phyloP scores from a whole-genome alignment of 768 basidiomycete species.

The Agaricus subrufescens region DNA sequence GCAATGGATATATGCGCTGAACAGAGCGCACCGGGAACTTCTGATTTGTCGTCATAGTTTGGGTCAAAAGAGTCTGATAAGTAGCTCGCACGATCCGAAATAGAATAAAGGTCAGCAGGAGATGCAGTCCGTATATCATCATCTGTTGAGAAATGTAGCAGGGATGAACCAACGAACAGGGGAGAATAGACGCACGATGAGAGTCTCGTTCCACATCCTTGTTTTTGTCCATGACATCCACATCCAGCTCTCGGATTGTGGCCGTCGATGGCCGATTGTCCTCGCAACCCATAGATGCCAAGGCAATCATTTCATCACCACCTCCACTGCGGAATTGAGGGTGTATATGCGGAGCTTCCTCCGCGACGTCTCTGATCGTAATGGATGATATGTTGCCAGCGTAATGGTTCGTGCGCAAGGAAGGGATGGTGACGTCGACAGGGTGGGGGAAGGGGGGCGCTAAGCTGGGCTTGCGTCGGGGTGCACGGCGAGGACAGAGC shows the following conservation, averaged over 20 bases:
- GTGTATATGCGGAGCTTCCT: background rate
- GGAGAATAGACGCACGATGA: background rate
- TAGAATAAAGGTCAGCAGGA: slow-evolving; percentile 6
- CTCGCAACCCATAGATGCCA: slow-evolving; percentile 2
- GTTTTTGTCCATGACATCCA: background rate
- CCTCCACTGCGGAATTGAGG: background rate
- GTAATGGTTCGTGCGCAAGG: background rate
- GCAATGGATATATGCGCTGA: background rate
- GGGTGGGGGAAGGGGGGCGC: too few species aligned
- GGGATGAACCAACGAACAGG: too few species aligned
- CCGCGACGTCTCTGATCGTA: slow-evolving; percentile 2
- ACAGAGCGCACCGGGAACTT: slow-evolving; percentile 7
- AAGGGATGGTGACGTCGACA: background rate
- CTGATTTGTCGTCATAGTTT: slow-evolving; percentile 14
- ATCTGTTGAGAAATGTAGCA: background rate
- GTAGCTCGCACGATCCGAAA: slow-evolving; percentile 12
- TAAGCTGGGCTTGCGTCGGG: background rate
- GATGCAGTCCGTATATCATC: slow-evolving; percentile 1
- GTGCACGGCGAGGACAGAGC: background rate
- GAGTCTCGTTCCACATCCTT: slow-evolving; percentile 4
- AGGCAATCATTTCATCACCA: slow-evolving; percentile 12
- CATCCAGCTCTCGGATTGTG: slow-evolving; percentile 3
- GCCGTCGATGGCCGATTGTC: background rate
- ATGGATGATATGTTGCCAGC: slow-evolving; percentile 5
- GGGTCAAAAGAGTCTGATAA: slow-evolving; percentile 12